Percentiles rank a stretch among this genome's conserved stretches.
Evolutionary conservation across 345 rosid species (phyloP).

Genomic region (Turnera subulata): DNA sequence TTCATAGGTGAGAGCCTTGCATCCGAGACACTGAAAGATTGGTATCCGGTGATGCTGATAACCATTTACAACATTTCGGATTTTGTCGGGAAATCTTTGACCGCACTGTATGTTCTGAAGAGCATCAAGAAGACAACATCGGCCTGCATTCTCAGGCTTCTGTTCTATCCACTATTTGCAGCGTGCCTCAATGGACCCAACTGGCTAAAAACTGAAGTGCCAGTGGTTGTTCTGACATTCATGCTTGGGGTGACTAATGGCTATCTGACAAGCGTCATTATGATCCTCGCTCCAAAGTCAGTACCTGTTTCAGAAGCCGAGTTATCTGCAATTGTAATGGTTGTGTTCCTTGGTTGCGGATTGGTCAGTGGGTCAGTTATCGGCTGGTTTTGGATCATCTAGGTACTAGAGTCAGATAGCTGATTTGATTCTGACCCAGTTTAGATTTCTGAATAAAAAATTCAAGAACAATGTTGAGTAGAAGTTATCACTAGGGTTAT

Average conservation of each 20-base stretch:
- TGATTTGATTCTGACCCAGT: neutral
- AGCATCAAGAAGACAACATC: constrained; percentile 59
- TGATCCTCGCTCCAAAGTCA: constrained; percentile 74
- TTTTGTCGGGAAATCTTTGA: constrained; percentile 68
- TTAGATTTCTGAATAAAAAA: constrained; percentile 3
- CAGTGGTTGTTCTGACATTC: constrained; percentile 58
- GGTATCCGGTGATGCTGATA: constrained; percentile 84
- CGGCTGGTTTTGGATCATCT: constrained; percentile 81
- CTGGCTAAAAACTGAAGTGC: constrained; percentile 73
- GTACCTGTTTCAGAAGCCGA: constrained; percentile 72
- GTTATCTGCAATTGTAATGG: constrained; percentile 68
- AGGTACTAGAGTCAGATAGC: neutral
- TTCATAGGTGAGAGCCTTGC: constrained; percentile 62
- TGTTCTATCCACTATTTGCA: constrained; percentile 71
- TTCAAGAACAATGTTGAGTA: neutral
- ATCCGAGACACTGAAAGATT: constrained; percentile 53
- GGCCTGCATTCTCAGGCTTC: constrained; percentile 57
- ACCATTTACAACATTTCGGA: constrained; percentile 70
- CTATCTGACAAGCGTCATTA: constrained; percentile 76
- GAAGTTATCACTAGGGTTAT: neutral
- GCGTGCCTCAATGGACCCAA: constrained; percentile 72
- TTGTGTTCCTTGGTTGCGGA: constrained; percentile 70
- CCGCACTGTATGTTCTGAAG: constrained; percentile 52
- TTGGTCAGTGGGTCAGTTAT: constrained; percentile 72
- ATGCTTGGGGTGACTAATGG: constrained; percentile 81